Evolutionary conservation across 345 rosid genomes (phyloP).

Genomic region (Cardiospermum halicacabum): DNA sequence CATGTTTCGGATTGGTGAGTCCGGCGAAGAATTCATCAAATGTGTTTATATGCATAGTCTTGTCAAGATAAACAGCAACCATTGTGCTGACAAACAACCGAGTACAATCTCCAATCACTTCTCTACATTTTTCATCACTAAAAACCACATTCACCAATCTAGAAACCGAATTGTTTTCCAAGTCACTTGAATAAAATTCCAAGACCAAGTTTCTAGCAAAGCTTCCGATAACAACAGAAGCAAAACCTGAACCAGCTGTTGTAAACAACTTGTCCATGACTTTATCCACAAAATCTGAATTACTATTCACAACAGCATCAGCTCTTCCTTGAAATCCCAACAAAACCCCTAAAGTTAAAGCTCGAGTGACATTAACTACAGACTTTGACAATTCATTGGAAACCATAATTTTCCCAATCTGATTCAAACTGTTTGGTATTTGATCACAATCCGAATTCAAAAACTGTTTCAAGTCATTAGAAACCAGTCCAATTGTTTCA

Average conservation of each 20-base stretch:
- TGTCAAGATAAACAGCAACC: constrained; percentile 79
- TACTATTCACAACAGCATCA: constrained; percentile 14
- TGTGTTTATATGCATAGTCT: constrained; percentile 55
- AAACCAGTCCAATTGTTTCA: constrained; percentile 38
- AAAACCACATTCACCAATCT: constrained; percentile 44
- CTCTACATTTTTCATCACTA: constrained; percentile 38
- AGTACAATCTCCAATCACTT: constrained; percentile 62
- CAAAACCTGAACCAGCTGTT: constrained; percentile 65
- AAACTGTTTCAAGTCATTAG: constrained; percentile 50
- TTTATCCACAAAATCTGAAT: constrained; percentile 41
- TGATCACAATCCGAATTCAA: constrained; percentile 62
- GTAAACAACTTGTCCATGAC: constrained; percentile 62
- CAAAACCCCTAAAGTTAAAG: constrained; percentile 47
- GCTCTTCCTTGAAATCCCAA: constrained; percentile 31
- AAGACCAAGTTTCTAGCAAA: constrained; percentile 70
- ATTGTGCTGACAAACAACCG: constrained; percentile 70
- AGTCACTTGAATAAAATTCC: constrained; percentile 28
- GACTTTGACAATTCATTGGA: constrained; percentile 56
- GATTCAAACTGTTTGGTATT: constrained; percentile 66
- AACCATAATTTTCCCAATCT: constrained; percentile 51
- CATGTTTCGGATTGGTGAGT: constrained; percentile 70
- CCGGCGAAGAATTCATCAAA: constrained; percentile 66
- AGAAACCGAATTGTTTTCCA: constrained; percentile 15
- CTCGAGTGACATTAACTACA: constrained; percentile 39
- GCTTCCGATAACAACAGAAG: constrained; percentile 72